Percentiles rank a stretch among this genome's conserved stretches.
These are phyloP conservation scores for Boletus sp. DNA, from an alignment of 1,284 basidiomycete genomes.

Conservation along the genomic window DNA sequence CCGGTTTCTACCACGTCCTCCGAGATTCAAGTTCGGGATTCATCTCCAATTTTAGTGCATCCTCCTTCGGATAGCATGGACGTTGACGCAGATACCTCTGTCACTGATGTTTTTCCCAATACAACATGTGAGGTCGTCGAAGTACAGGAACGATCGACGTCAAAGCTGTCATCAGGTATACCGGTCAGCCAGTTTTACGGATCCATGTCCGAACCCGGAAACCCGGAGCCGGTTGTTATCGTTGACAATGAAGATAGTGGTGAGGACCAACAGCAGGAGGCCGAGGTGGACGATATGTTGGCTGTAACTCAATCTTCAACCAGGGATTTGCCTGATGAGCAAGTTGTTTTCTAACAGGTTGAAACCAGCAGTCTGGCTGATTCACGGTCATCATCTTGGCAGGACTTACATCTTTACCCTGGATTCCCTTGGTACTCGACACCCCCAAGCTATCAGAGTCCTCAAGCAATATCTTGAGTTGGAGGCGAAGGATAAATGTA, in stretches of 20 bases:
- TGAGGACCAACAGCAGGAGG: constrained; percentile 33
- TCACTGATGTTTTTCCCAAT: background rate
- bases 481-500: constrained; percentile 81
- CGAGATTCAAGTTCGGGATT: constrained; percentile 10
- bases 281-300: constrained; percentile 32
- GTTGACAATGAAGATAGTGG: constrained; percentile 26
- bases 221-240: constrained; percentile 7
- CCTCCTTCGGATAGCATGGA: constrained; percentile 31
- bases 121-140: background rate
- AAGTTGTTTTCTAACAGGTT: constrained; percentile 6
- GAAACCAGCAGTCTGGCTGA: background rate
- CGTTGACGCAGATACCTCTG: constrained; percentile 16
- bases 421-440: constrained; percentile 78
- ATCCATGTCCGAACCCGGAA: constrained; percentile 15
- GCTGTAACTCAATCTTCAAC: constrained; percentile 17
- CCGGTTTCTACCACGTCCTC: constrained; percentile 11
- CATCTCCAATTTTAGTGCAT: constrained; percentile 17
- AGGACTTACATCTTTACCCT: constrained; percentile 82
- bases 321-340: constrained; percentile 19
- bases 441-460: constrained; percentile 58
- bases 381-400: background rate
- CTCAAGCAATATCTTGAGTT: constrained; percentile 68
- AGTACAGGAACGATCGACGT: constrained; percentile 1
- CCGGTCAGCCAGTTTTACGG: constrained; percentile 35
- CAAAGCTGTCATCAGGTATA: constrained; percentile 14